Conservation (phyloP, 352 stramenopile genomes). For the Globisporangium nagaii region DNA sequence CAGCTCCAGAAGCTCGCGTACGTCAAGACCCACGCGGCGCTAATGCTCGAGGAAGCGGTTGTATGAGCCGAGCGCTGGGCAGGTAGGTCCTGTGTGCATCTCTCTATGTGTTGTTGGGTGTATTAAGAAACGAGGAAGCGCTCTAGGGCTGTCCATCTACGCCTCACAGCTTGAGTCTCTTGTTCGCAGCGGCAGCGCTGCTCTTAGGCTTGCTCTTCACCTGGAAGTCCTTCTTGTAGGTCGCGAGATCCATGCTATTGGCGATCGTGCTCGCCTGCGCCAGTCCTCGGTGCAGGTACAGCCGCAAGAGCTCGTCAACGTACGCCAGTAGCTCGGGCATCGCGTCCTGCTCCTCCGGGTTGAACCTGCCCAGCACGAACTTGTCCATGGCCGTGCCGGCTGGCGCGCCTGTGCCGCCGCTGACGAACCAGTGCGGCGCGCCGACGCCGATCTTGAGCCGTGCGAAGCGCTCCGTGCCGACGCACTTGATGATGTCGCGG, state of each 20-base stretch:
- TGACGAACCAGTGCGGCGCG: constrained; percentile 71
- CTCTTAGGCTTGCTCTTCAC: neutral
- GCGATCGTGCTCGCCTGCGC: constrained; percentile 60
- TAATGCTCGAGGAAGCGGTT: neutral
- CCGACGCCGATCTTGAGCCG: constrained; percentile 79
- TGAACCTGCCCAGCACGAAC: constrained; percentile 74
- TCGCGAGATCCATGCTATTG: constrained; percentile 73
- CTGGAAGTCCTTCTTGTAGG: constrained; percentile 39
- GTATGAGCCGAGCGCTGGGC: no score
- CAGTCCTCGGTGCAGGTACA: constrained; percentile 79
- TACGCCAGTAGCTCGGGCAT: constrained; percentile 59
- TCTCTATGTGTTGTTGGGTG: constrained; percentile 1
- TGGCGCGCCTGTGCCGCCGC: constrained; percentile 55
- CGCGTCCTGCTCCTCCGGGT: constrained; percentile 71
- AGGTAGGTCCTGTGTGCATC: no score
- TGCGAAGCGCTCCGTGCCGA: constrained; percentile 75
- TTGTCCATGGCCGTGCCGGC: constrained; percentile 81
- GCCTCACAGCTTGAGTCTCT: neutral
- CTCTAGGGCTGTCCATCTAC: neutral
- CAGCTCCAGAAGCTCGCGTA: constrained; percentile 9
- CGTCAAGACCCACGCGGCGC: constrained; percentile 1
- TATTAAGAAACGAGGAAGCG: neutral
- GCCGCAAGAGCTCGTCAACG: constrained; percentile 65
- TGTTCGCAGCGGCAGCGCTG: constrained; percentile 14
- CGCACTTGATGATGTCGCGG: constrained; percentile 81